Percentiles rank a stretch among this genome's conserved stretches.
These are phyloP conservation scores for Durusdinium trenchii DNA, from an alignment of 73 alveolate species.

Conservation along the genomic window DNA sequence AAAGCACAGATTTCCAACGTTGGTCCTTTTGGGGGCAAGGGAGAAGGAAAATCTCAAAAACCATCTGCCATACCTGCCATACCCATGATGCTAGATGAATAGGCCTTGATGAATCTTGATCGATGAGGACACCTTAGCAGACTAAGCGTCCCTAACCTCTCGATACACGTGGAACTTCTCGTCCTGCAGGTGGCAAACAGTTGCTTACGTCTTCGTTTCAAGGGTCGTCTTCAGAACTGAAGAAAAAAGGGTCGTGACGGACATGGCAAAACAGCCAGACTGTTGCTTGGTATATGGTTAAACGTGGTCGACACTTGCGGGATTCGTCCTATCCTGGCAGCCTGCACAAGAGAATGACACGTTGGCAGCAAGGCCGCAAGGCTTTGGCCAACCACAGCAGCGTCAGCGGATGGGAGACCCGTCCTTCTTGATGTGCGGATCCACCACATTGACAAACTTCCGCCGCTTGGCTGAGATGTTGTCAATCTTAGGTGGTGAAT, in stretches of 20 bases:
- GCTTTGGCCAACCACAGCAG: background rate
- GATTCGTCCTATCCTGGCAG: background rate
- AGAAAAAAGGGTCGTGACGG: too few species aligned
- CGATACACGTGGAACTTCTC: constrained; percentile 92
- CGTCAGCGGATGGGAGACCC: background rate
- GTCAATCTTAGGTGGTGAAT: background rate
- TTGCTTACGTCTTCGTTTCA: too few species aligned
- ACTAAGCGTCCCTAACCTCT: constrained; percentile 1
- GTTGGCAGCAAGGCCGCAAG: background rate
- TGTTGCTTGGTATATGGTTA: background rate
- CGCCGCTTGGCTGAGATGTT: constrained; percentile 97
- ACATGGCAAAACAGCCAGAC: background rate
- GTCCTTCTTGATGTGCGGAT: constrained; percentile 99
- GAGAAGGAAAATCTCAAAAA: background rate
- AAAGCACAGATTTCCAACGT: background rate
- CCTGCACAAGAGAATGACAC: too few species aligned
- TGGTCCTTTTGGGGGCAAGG: background rate
- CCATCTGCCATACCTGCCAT: too few species aligned
- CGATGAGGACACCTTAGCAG: background rate
- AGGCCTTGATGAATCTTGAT: background rate
- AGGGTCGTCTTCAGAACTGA: too few species aligned
- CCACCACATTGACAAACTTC: constrained; percentile 98
- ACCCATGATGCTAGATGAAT: too few species aligned
- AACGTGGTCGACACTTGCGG: background rate
- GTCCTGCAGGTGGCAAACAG: too few species aligned